Conservation (phyloP, 768 basidiomycete species). For the Omphalotus guepiniiformis region DNA sequence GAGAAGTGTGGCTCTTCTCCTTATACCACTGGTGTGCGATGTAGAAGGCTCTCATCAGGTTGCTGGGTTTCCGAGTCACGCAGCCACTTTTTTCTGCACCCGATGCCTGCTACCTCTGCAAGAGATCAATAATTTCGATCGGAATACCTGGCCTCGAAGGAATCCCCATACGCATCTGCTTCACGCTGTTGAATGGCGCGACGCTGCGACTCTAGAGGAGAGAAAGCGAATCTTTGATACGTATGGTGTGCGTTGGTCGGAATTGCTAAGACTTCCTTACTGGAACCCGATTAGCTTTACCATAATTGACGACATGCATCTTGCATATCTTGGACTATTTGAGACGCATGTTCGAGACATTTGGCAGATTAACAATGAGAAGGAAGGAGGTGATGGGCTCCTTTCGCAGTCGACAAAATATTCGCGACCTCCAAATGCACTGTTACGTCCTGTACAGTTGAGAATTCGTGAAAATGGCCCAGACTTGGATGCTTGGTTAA, state of each 20-base stretch:
- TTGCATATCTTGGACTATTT: slow-evolving; percentile 26
- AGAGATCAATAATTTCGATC: slow-evolving; percentile 20
- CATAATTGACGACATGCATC: slow-evolving; percentile 39
- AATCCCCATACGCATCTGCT: slow-evolving; percentile 16
- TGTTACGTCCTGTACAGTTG: not conserved
- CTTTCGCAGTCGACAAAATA: not conserved
- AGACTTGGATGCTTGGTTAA: not conserved
- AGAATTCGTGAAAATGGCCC: not conserved
- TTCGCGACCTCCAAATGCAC: not conserved
- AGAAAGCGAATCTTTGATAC: slow-evolving; percentile 15
- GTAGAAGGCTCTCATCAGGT: slow-evolving; percentile 25
- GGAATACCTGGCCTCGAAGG: slow-evolving; percentile 23
- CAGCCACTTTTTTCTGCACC: slow-evolving; percentile 23
- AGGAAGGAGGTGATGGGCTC: slow-evolving; percentile 7
- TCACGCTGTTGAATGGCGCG: slow-evolving; percentile 12
- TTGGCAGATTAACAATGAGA: slow-evolving; percentile 12
- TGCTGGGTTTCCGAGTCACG: slow-evolving; percentile 17
- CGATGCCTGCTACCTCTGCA: slow-evolving; percentile 20
- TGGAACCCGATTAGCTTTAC: slow-evolving; percentile 29
- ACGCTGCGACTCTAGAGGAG: slow-evolving; percentile 14
- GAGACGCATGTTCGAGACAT: slow-evolving; percentile 22
- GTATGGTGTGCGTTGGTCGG: slow-evolving; percentile 24
- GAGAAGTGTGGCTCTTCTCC: slow-evolving; percentile 12
- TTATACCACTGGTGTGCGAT: slow-evolving; percentile 28
- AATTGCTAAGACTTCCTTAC: slow-evolving; percentile 32